phyloP scores from a whole-genome alignment of 169 alveolate species.

The Condylostoma magnum region DNA sequence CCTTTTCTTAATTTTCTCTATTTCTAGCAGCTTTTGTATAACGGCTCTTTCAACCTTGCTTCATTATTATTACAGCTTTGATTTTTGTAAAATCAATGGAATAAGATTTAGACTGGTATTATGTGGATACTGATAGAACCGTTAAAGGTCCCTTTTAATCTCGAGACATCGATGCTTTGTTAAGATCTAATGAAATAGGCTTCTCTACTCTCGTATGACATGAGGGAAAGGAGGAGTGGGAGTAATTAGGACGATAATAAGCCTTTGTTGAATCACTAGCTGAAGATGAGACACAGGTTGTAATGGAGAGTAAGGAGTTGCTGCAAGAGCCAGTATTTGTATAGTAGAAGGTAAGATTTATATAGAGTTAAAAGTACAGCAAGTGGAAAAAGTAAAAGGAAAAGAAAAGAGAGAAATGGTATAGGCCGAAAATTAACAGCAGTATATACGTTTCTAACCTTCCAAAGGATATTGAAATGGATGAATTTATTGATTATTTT shows the following conservation, averaged over 20 bases:
- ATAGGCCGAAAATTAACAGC: constrained; percentile 45
- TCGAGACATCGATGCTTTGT: constrained; percentile 27
- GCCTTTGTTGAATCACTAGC: constrained; percentile 8
- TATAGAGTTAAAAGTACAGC: constrained; percentile 2
- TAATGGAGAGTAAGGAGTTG: neutral
- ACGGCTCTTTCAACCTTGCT: no score
- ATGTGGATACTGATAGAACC: neutral
- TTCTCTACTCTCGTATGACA: constrained; percentile 10
- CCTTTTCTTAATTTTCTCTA: no score
- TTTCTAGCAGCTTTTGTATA: no score
- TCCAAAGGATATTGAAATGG: constrained; percentile 69
- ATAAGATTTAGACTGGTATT: no score
- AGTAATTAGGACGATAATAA: neutral
- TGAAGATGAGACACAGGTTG: constrained; percentile 16
- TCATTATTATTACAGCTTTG: no score
- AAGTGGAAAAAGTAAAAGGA: constrained; percentile 15
- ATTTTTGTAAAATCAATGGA: no score
- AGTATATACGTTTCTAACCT: constrained; percentile 77
- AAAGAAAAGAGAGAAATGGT: constrained; percentile 24
- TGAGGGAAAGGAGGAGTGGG: constrained; percentile 23
- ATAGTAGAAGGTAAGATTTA: constrained; percentile 15
- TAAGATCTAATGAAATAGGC: constrained; percentile 19
- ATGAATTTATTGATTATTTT: constrained; percentile 66
- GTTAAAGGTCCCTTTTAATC: constrained; percentile 12
- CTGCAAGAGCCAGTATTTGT: neutral